These are phyloP conservation scores for Agaricus sinodeliciosus DNA, from an alignment of 768 basidiomycete species.

Conservation along the genomic window DNA sequence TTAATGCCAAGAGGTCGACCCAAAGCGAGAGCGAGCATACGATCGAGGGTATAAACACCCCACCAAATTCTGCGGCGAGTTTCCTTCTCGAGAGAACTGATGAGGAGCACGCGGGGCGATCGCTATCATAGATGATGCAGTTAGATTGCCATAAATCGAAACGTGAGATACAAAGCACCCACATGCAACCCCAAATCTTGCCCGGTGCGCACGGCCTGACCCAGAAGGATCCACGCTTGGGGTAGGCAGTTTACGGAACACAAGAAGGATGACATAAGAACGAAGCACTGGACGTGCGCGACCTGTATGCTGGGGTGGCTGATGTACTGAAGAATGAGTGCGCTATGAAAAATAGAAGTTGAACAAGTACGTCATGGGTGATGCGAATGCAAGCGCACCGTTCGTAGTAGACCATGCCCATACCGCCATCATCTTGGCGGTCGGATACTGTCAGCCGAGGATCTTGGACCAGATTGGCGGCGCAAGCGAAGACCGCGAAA, in stretches of 20 bases:
- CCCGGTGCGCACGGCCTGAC: constrained; percentile 83
- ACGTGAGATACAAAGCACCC: constrained; percentile 25
- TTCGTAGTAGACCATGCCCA: constrained; percentile 89
- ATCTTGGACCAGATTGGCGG: constrained; percentile 74
- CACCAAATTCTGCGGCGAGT: constrained; percentile 91
- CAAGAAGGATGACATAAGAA: constrained; percentile 84
- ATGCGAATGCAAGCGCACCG: constrained; percentile 41
- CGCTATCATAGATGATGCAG: constrained; percentile 42
- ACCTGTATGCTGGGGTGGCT: constrained; percentile 81
- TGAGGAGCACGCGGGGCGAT: constrained; percentile 66
- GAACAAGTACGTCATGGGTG: constrained; percentile 10
- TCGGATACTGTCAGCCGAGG: constrained; percentile 52
- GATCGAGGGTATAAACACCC: constrained; percentile 85
- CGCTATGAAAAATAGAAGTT: constrained; percentile 36
- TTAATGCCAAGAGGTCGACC: constrained; percentile 86
- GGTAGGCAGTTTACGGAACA: constrained; percentile 92
- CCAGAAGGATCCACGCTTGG: constrained; percentile 89
- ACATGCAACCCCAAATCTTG: constrained; percentile 93
- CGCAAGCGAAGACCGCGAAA: constrained; percentile 88
- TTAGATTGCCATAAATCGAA: constrained; percentile 7
- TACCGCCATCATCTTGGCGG: constrained; percentile 68
- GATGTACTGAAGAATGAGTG: constrained; percentile 87
- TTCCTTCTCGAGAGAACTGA: constrained; percentile 78
- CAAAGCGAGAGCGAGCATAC: constrained; percentile 87
- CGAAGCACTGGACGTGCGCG: constrained; percentile 85